Base-by-base conservation (phyloP, 495 filamentous ascomycete genomes). In the Acidiella bohemica region DNA sequence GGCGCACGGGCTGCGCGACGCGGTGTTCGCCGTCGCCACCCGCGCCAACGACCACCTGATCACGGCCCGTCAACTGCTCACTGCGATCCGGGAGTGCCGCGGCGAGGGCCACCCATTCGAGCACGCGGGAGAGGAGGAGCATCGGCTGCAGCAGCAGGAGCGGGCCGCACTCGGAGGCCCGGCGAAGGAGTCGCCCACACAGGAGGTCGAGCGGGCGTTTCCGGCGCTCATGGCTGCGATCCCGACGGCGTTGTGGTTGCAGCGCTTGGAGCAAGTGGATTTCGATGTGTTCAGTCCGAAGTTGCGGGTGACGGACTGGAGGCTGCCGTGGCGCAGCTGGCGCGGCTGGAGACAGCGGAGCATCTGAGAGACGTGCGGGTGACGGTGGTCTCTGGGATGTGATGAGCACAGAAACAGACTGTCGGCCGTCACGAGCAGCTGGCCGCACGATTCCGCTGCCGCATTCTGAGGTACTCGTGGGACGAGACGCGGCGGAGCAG, bases 11-110 rank as follows among this genome's bases (percentile, higher is more conserved):
- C 62, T 95, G 7, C 72, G 78, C 25, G 90, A 95, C 60, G 88
- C 87, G 1, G 78, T 97, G 4, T 95, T 96, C 53, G 67, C 72
- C 14, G 85, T 96, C 16, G 90, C 90, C 0, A 96, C 90, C 0
- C 71, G 85, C 23, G 90, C 90, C 4, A 86, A 83, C 56, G 90
- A 97, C 62, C 90, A 97, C 59, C 61, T 96, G 34, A 93, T 95
- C 44, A 96, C 90, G 0, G 88, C 80, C 12, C 67, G 88, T 45
- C 82, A 90, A 57, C 92, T 96, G 90, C 54, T 94, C 48, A 76
- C 71, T 57, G 81, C 81, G 51, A 57, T 94, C 10, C 68, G 75
- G 22, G 70, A 75, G 17, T 83, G 83, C 0, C 58, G 77, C 44
- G 76, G 73, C 39, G 75, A 80, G 0, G 82, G 81, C 0, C 86